Evolutionary conservation across 2,329 filamentous ascomycete species (phyloP), one percentile per base, ranked within the genome.

Genomic region (Fusarium anthophilum): DNA sequence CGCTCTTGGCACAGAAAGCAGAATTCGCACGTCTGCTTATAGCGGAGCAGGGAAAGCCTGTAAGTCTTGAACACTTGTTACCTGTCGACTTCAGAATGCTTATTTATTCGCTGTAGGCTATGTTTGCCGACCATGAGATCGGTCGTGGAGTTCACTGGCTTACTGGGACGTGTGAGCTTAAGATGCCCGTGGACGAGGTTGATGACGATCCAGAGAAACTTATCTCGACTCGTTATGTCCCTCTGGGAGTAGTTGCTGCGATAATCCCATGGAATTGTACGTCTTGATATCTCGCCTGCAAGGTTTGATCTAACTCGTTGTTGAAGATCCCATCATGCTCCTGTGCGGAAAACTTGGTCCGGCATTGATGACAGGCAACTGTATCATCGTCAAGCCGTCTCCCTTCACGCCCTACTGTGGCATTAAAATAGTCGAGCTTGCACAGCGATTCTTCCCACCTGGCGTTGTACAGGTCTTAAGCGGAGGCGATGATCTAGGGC

Each of bases 391-490:
- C 70, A 90, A 90, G 79, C 87, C 88, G 3, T 89, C 87, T 15
- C 87, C 87, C 0, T 90, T 87, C 78, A 89, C 89, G 1, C 89
- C 89, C 0, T 91, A 90, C 80, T 85, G 83, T 9, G 81, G 82
- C 6, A 82, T 92, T 57, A 92, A 92, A 79, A 75, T 90, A 32
- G 86, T 84, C n/a, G 89, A 92, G 80, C 79, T 92, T 10, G 87
- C 84, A 3, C 83, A 87, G 62, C 77, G 84, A 26, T 82, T 91
- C 78, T 88, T 91, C 79, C 89, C 89, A 5, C 86, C 88, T 3
- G 90, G 90, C 51, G 88, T 92, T n/a, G 77, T 92, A 4, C 90
- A 91, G 76, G 87, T 84, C 3, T 79, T 92, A 9, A 87, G 87
- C 53, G 91, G 90, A 20, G 89, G 89, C 58, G 90, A 91, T 71